These are phyloP conservation scores for Cyclotella cryptica DNA, from an alignment of 108 stramenopile genomes.

Conservation along the genomic window DNA sequence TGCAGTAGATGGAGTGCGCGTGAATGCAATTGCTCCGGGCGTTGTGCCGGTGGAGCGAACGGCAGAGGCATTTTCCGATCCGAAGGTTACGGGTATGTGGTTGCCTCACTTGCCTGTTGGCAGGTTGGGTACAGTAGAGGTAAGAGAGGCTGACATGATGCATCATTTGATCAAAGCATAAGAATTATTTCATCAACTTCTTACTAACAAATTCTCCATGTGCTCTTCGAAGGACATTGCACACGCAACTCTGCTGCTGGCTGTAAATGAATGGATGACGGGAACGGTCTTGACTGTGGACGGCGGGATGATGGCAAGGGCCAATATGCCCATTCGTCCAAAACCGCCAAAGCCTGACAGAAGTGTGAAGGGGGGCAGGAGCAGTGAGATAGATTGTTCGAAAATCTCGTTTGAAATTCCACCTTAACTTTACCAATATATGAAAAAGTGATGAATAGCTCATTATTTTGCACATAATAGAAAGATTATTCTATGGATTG, in stretches of 20 bases:
- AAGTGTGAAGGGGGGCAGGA: background rate
- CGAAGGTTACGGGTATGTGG: conserved; percentile 53
- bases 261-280: conserved; percentile 69
- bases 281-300: conserved; percentile 69
- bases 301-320: conserved; percentile 70
- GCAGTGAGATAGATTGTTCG: background rate
- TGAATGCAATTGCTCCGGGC: conserved; percentile 70
- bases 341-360: conserved; percentile 27
- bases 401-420: conserved; percentile 4
- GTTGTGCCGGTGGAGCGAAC: conserved; percentile 75
- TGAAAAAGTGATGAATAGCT: too few species aligned
- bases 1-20: conserved; percentile 53
- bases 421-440: background rate
- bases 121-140: conserved; percentile 56
- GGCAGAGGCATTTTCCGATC: conserved; percentile 37
- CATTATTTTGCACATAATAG: too few species aligned
- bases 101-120: conserved; percentile 51
- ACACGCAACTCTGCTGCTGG: conserved; percentile 54
- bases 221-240: conserved; percentile 48
- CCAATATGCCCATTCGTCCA: conserved; percentile 61
- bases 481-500: too few species aligned
- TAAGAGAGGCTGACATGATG: background rate
- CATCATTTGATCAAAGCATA: background rate
- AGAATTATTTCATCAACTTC: background rate
- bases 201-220: background rate